Evolutionary conservation across 1,284 basidiomycete species (phyloP).

Genomic region (Cutaneotrichosporon arboriforme): DNA sequence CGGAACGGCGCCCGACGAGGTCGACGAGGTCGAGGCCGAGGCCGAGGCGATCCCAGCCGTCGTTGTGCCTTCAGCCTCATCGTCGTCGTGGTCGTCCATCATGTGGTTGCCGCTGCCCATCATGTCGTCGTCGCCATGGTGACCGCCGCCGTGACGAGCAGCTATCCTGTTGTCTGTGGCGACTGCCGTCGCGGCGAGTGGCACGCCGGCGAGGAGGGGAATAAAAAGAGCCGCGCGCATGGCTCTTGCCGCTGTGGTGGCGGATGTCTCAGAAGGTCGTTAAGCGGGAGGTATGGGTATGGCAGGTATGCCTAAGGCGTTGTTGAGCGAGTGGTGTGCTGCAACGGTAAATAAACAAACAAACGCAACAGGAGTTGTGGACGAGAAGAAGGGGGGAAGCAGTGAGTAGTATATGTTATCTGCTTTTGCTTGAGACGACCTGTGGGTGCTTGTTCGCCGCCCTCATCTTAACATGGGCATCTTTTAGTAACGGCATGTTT

Average conservation of each 20-base stretch:
- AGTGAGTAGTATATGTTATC: neutral
- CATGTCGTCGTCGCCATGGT: slow-evolving; percentile 9
- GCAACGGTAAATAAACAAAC: no score
- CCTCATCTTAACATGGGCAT: no score
- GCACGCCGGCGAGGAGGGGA: slow-evolving; percentile 3
- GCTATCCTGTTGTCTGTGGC: neutral
- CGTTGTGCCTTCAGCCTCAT: neutral
- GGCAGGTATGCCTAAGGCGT: no score
- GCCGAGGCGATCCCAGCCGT: neutral
- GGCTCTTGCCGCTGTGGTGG: neutral
- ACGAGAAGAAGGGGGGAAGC: neutral
- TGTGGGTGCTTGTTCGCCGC: slow-evolving; percentile 1
- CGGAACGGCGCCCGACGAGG: neutral
- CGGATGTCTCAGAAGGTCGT: neutral
- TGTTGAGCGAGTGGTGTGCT: no score
- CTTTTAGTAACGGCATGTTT: no score
- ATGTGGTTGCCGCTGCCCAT: slow-evolving; percentile 6
- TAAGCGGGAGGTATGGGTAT: neutral
- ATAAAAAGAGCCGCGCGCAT: slow-evolving; percentile 14
- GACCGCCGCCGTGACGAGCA: slow-evolving; percentile 7
- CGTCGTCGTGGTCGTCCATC: neutral
- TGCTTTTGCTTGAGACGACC: no score
- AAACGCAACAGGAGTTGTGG: no score
- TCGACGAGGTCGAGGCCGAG: neutral
- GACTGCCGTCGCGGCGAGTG: neutral